Conservation (phyloP, 352 stramenopile genomes). For the Phytophthora cactorum region DNA sequence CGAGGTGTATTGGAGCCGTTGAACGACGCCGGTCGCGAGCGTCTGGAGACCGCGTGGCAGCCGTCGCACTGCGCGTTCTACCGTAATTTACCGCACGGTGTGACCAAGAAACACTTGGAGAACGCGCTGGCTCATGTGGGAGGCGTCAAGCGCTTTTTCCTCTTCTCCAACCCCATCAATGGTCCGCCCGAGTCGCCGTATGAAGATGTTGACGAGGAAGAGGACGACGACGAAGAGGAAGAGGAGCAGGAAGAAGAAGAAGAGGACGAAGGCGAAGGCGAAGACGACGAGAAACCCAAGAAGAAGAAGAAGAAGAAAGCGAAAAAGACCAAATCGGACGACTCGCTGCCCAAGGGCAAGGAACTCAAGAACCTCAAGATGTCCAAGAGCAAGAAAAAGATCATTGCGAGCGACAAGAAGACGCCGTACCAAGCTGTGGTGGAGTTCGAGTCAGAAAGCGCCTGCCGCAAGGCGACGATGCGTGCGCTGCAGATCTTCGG, state of each 20-base stretch:
- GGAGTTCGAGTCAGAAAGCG: conserved; percentile 64
- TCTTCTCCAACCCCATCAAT: conserved; percentile 72
- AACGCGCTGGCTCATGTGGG: conserved; percentile 73
- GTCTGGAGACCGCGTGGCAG: conserved; percentile 54
- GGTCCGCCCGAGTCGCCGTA: conserved; percentile 54
- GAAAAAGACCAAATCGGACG: conserved; percentile 42
- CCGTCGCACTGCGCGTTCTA: conserved; percentile 77
- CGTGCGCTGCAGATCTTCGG: conserved; percentile 88
- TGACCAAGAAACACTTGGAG: conserved; percentile 71
- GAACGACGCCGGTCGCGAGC: conserved; percentile 44
- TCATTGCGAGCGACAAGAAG: conserved; percentile 83
- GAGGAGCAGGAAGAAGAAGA: conserved; percentile 42
- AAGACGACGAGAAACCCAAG: conserved; percentile 16
- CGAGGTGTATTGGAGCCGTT: conserved; percentile 52
- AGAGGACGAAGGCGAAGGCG: conserved; percentile 2
- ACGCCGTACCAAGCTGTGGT: conserved; percentile 76
- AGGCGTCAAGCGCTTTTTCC: conserved; percentile 67
- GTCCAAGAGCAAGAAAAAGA: conserved; percentile 57
- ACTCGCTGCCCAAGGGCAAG: conserved; percentile 25
- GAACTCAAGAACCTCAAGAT: conserved; percentile 12
- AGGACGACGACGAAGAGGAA: conserved; percentile 43
- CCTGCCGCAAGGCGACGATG: conserved; percentile 66
- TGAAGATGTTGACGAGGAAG: conserved; percentile 29
- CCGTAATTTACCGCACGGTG: conserved; percentile 72
- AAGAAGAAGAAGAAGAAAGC: conserved; percentile 45